phyloP scores from a whole-genome alignment of 2,329 filamentous ascomycete species.

The Stromatinia cepivora region DNA sequence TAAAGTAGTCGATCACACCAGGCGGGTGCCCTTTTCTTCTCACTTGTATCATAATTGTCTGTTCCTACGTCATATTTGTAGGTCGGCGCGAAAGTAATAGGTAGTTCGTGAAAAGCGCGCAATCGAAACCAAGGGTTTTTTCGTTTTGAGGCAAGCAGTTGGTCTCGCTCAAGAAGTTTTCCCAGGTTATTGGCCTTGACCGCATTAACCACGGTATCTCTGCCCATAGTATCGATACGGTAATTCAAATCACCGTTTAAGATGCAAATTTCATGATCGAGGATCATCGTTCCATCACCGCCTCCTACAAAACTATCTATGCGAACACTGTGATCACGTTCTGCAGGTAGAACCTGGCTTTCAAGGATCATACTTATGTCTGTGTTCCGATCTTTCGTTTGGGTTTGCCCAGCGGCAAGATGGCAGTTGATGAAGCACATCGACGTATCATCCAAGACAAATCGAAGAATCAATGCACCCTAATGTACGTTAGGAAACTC shows the following conservation, averaged over 20 bases:
- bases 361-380: slow-evolving; percentile 91
- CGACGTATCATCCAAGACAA: slow-evolving; percentile 89
- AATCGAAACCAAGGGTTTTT: slow-evolving; percentile 89
- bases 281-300: slow-evolving; percentile 91
- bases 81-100: slow-evolving; percentile 89
- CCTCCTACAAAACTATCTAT: slow-evolving; percentile 83
- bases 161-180: slow-evolving; percentile 90
- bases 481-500: slow-evolving; percentile 36
- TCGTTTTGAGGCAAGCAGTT: slow-evolving; percentile 83
- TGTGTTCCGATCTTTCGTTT: slow-evolving; percentile 87
- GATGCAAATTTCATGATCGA: slow-evolving; percentile 97
- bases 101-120: slow-evolving; percentile 84
- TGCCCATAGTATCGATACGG: slow-evolving; percentile 94
- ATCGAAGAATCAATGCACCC: slow-evolving; percentile 88
- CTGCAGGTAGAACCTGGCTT: slow-evolving; percentile 68
- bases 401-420: slow-evolving; percentile 87
- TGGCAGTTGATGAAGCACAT: slow-evolving; percentile 98
- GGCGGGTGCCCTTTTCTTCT: slow-evolving; percentile 90
- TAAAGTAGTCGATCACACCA: slow-evolving; percentile 97
- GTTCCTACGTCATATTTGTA: slow-evolving; percentile 99
- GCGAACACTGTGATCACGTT: slow-evolving; percentile 65
- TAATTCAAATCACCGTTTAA: slow-evolving; percentile 97
- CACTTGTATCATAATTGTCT: slow-evolving; percentile 89
- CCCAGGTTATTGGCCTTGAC: slow-evolving; percentile 77
- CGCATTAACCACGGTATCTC: slow-evolving; percentile 86